Evolutionary conservation across 1,139 yeast genomes (phyloP).

Genomic region (Pneumocystis murina): DNA sequence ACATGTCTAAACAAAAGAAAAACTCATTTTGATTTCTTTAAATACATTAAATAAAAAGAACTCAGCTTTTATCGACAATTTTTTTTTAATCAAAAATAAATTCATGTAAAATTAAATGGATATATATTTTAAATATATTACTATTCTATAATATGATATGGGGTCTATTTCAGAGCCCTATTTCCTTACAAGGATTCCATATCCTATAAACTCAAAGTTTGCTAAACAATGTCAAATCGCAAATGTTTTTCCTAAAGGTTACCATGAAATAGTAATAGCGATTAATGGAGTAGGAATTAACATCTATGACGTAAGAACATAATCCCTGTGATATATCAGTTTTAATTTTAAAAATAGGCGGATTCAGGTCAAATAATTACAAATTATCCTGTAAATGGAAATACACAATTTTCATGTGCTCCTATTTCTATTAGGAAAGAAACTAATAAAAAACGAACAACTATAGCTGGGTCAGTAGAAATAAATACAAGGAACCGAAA

Average conservation of each 20-base stretch:
- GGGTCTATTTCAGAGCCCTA: not conserved
- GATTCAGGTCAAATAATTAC: not conserved
- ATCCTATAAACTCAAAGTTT: not conserved
- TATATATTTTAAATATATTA: not conserved
- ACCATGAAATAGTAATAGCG: not conserved
- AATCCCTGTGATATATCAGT: not conserved
- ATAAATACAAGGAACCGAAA: not conserved
- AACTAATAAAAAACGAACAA: not conserved
- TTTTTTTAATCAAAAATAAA: not conserved
- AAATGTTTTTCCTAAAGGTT: not conserved
- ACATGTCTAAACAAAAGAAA: not conserved
- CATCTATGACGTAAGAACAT: not conserved
- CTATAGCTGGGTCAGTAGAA: not conserved
- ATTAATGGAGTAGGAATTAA: not conserved
- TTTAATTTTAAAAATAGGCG: not conserved
- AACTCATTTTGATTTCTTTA: not conserved
- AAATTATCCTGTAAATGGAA: not conserved
- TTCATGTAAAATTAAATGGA: not conserved
- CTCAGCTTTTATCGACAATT: not conserved
- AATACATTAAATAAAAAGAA: not conserved
- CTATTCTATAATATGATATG: not conserved
- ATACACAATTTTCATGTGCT: not conserved
- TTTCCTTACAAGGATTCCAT: not conserved
- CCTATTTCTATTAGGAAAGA: not conserved
- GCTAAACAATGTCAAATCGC: not conserved